Evolutionary conservation across 257 asterid genomes (phyloP), one percentile per base, ranked within the genome.

Genomic region (Agastache rugosa): DNA sequence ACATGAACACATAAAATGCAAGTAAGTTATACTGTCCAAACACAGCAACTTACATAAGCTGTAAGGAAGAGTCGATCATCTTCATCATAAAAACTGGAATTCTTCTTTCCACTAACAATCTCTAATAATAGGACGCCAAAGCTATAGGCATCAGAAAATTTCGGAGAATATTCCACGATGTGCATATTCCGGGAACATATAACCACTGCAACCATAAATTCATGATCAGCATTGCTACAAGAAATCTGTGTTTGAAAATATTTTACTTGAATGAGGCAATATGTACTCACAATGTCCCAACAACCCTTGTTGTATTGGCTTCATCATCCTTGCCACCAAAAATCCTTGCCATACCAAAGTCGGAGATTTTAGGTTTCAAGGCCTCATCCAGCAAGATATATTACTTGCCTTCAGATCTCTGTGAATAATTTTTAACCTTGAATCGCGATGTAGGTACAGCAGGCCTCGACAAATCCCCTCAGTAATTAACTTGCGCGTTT

Each of bases 151-250:
- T 82, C 85, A 0, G 85, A n/a, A n/a, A n/a, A 79, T 68, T 82
- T 68, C 79, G 0, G 87, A 82, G 50, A 82, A 82, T 31, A 74
- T 60, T 12, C 89, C 89, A 7, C 59, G 75, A 25, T 72, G 48
- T 2, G 83, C 83, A 34, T 85, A 85, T 72, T 85, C 87, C 4
- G 85, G 89, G 17, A 85, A 45, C 89, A 85, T 85, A 25, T 82
- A 82, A 44, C 89, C 89, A 77, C 87, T 79, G 77, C 78, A 80
- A 72, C 3, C 31, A 45, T 35, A 0, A 37, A 48, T 3, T 15
- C 3, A 19, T 1, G 12, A 20, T 67, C 12, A 69, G 4, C 19
- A 41, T 23, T 37, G 11, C 17, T 12, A 51, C n/a, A 53, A 53
- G 2, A 69, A 37, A 11, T 17, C 0, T 35, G 25, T 34, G 15